phyloP scores from a whole-genome alignment of 306 rosid species.

The Vigna radiata region DNA sequence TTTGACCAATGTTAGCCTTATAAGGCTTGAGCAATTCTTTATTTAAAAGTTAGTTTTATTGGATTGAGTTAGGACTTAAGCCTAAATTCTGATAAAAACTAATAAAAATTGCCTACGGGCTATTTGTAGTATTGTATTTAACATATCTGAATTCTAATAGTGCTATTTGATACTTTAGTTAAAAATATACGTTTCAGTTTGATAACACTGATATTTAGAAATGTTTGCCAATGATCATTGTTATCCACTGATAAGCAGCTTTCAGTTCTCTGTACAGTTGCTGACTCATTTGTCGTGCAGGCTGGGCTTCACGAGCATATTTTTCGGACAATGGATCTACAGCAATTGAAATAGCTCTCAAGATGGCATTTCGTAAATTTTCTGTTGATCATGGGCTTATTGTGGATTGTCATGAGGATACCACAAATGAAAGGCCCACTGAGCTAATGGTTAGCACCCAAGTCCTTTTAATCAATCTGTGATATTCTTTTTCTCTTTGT shows the following conservation, averaged over 20 bases:
- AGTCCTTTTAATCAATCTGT: conserved; percentile 39
- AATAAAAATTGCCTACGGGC: conserved; percentile 1
- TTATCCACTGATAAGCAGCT: conserved; percentile 25
- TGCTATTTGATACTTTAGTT: conserved; percentile 33
- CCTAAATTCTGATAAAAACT: neutral
- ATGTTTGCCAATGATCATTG: conserved; percentile 27
- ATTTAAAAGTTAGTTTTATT: neutral
- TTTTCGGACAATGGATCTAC: conserved; percentile 98
- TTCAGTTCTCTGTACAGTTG: conserved; percentile 30
- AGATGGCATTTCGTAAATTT: conserved; percentile 98
- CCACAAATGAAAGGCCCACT: conserved; percentile 50
- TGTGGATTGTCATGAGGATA: conserved; percentile 50
- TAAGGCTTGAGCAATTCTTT: neutral
- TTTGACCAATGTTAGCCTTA: neutral
- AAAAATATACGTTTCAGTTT: conserved; percentile 26
- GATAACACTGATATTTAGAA: conserved; percentile 25
- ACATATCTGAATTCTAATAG: conserved; percentile 36
- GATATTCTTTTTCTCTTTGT: conserved; percentile 32
- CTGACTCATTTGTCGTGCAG: conserved; percentile 47
- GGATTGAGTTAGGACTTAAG: neutral
- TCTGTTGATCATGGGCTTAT: conserved; percentile 69
- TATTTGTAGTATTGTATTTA: conserved; percentile 11
- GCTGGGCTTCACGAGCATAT: conserved; percentile 90
- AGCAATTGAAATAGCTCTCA: conserved; percentile 95
- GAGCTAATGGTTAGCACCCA: conserved; percentile 72